A percentile compares a stretch with the other conserved stretches of the same genome.
Evolutionary conservation across 768 basidiomycete genomes (phyloP).

Genomic region (Trametes coccinea): DNA sequence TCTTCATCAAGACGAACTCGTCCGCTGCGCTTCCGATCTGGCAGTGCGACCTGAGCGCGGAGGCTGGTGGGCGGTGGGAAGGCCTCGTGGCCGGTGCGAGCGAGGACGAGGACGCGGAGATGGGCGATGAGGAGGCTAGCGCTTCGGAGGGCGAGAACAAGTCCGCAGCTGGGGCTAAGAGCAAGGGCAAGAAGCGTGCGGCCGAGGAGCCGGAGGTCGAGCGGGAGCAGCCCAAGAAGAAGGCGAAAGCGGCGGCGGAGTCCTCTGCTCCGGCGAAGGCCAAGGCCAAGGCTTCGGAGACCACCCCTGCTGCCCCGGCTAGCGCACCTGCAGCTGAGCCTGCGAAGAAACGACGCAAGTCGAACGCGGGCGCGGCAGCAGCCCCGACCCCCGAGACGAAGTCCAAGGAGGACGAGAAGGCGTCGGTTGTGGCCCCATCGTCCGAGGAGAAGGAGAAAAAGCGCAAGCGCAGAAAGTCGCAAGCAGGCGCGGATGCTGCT

Average conservation of each 20-base stretch:
- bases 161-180: conserved; percentile 22
- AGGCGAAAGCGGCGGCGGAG: conserved; percentile 30
- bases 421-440: background rate
- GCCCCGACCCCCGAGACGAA: background rate
- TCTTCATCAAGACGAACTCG: conserved; percentile 88
- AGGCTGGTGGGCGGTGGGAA: conserved; percentile 61
- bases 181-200: conserved; percentile 25
- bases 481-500: conserved; percentile 4
- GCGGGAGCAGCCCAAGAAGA: conserved; percentile 24
- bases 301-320: conserved; percentile 25
- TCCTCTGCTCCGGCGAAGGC: conserved; percentile 15
- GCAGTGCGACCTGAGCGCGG: conserved; percentile 69
- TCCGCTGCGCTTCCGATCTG: conserved; percentile 90
- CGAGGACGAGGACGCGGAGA: conserved; percentile 29
- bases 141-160: conserved; percentile 23
- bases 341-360: conserved; percentile 22
- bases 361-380: background rate
- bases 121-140: conserved; percentile 26
- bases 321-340: conserved; percentile 12
- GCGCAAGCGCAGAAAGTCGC: conserved; percentile 18
- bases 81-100: conserved; percentile 38
- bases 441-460: conserved; percentile 26
- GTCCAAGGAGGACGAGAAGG: background rate
- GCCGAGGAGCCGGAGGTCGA: conserved; percentile 41
- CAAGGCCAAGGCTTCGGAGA: conserved; percentile 32